Conservation (phyloP, 495 filamentous ascomycete species). For the Umbilicaria muhlenbergii region DNA sequence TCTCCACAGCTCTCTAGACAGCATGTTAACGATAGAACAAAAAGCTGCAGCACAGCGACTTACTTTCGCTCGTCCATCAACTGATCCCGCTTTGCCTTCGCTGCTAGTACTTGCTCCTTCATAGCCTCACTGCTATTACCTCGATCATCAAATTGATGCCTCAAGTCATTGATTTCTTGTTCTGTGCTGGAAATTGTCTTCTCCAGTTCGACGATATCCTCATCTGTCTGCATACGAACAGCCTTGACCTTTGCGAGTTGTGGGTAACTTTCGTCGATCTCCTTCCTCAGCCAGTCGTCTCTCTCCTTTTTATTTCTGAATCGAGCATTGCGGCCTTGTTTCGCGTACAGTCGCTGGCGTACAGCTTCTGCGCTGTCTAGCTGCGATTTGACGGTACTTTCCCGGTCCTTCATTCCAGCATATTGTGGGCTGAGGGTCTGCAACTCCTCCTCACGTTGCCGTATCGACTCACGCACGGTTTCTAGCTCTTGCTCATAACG, state of each 20-base stretch:
- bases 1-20: slow-evolving; percentile 53
- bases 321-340: slow-evolving; percentile 79
- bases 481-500: slow-evolving; percentile 60
- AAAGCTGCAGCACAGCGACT: slow-evolving; percentile 4
- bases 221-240: slow-evolving; percentile 64
- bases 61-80: slow-evolving; percentile 76
- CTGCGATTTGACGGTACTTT: slow-evolving; percentile 48
- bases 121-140: slow-evolving; percentile 55
- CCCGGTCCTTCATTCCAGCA: slow-evolving; percentile 54
- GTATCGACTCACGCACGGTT: slow-evolving; percentile 58
- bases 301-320: slow-evolving; percentile 81
- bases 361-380: slow-evolving; percentile 61
- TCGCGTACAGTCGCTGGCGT: slow-evolving; percentile 72
- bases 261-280: slow-evolving; percentile 67
- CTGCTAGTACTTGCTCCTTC: slow-evolving; percentile 54
- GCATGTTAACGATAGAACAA: slow-evolving; percentile 7
- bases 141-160: slow-evolving; percentile 62
- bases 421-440: slow-evolving; percentile 57
- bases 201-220: slow-evolving; percentile 69
- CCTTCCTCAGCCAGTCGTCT: slow-evolving; percentile 64
- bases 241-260: slow-evolving; percentile 64
- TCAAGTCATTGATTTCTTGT: slow-evolving; percentile 50
- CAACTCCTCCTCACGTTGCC: slow-evolving; percentile 60
- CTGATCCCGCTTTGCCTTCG: slow-evolving; percentile 66
- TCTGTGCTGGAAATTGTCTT: slow-evolving; percentile 55